These are phyloP conservation scores for Paraconiothyrium sp. DNA, from an alignment of 2,329 filamentous ascomycete genomes.

Conservation along the genomic window DNA sequence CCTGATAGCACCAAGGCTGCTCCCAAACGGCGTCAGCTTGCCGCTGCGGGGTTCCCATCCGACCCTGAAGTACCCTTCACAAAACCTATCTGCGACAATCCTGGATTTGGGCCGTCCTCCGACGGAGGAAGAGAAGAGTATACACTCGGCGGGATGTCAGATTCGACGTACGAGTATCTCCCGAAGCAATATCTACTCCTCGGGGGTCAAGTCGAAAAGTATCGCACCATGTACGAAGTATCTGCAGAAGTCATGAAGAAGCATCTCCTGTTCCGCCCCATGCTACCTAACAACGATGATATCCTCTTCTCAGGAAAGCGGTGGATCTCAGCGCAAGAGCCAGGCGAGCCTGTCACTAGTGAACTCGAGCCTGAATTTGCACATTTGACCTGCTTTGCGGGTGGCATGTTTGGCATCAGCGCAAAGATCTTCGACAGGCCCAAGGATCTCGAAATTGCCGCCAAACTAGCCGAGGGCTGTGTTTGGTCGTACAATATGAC, in stretches of 20 bases:
- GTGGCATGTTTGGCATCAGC: slow-evolving; percentile 75
- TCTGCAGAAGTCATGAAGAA: slow-evolving; percentile 55
- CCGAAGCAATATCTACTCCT: slow-evolving; percentile 60
- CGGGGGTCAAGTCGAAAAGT: slow-evolving; percentile 57
- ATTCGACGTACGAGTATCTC: slow-evolving; percentile 56
- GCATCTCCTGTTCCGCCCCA: slow-evolving; percentile 61
- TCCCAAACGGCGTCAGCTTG: slow-evolving; percentile 35
- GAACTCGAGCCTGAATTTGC: slow-evolving; percentile 56
- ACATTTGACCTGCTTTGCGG: slow-evolving; percentile 75
- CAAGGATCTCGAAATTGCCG: slow-evolving; percentile 65
- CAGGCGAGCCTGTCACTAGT: slow-evolving; percentile 27
- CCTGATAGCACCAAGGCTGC: slow-evolving; percentile 24
- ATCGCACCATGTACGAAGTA: slow-evolving; percentile 66
- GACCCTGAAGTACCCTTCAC: slow-evolving; percentile 17
- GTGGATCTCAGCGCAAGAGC: slow-evolving; percentile 42
- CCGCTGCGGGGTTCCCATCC: slow-evolving; percentile 29
- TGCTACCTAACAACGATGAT: slow-evolving; percentile 57
- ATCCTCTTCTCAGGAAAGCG: slow-evolving; percentile 54
- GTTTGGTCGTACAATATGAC: slow-evolving; percentile 69
- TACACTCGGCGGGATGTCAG: slow-evolving; percentile 52
- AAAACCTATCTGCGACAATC: slow-evolving; percentile 50
- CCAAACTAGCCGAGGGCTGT: slow-evolving; percentile 69
- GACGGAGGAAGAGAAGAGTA: slow-evolving; percentile 57
- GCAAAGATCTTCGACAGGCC: slow-evolving; percentile 67
- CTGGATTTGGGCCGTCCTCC: slow-evolving; percentile 65